Percentiles rank a stretch among this genome's conserved stretches.
These are phyloP conservation scores for Neonectria neomacrospora DNA, from an alignment of 2,329 filamentous ascomycete species.

Conservation along the genomic window DNA sequence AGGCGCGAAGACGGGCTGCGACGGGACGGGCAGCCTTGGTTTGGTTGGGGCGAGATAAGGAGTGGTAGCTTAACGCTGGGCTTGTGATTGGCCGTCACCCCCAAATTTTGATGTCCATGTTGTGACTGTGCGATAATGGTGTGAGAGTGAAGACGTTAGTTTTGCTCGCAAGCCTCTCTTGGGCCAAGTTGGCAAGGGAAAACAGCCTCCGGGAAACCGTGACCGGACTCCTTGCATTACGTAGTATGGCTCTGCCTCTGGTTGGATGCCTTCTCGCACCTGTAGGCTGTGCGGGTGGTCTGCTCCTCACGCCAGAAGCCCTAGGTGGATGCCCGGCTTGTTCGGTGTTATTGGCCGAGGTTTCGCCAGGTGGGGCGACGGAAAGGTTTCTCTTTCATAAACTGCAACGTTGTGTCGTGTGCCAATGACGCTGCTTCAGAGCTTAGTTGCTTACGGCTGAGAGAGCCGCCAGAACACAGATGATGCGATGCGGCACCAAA, in stretches of 20 bases:
- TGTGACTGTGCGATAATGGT: slow-evolving; percentile 49
- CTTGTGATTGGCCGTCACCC: slow-evolving; percentile 51
- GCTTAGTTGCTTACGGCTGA: slow-evolving; percentile 12
- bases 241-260: slow-evolving; percentile 7
- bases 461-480: slow-evolving; percentile 21
- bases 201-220: slow-evolving; percentile 17
- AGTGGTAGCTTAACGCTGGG: slow-evolving; percentile 32
- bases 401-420: slow-evolving; percentile 19
- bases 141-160: slow-evolving; percentile 30
- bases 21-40: slow-evolving; percentile 44
- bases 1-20: slow-evolving; percentile 22
- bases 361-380: slow-evolving; percentile 33
- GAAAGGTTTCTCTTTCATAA: slow-evolving; percentile 27
- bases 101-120: slow-evolving; percentile 56
- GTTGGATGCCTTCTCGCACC: slow-evolving; percentile 14
- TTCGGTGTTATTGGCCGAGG: slow-evolving; percentile 24
- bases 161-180: slow-evolving; percentile 5
- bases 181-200: slow-evolving; percentile 8
- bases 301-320: slow-evolving; percentile 41
- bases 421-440: slow-evolving; percentile 25
- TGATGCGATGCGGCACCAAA: slow-evolving; percentile 1
- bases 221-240: neutral
- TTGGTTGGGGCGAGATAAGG: slow-evolving; percentile 59
- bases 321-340: slow-evolving; percentile 24
- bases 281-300: slow-evolving; percentile 24